Evolutionary conservation across 2,329 filamentous ascomycete species (phyloP).

Genomic region (Aspergillus pseudoglaucus): DNA sequence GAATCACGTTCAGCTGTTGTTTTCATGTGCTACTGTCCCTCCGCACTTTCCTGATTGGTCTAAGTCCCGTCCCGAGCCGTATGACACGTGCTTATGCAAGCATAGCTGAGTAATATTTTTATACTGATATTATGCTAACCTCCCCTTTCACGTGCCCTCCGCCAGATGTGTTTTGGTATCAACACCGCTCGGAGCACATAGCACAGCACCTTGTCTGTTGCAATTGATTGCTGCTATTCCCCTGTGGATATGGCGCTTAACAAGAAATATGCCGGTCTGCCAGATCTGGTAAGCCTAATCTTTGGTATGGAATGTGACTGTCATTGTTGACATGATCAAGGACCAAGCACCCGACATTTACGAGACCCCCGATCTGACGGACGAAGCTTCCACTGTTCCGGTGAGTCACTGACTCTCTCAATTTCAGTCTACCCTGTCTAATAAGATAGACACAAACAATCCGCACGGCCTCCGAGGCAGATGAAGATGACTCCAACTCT

Average conservation of each 20-base stretch:
- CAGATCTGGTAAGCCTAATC: conserved; percentile 59
- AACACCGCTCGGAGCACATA: background rate
- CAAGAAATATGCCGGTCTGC: conserved; percentile 74
- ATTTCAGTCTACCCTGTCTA: background rate
- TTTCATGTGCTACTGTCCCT: conserved; percentile 1
- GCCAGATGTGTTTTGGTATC: background rate
- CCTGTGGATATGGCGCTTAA: conserved; percentile 58
- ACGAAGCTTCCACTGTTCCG: conserved; percentile 79
- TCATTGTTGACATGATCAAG: conserved; percentile 39
- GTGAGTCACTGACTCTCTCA: conserved; percentile 43
- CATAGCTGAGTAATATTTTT: background rate
- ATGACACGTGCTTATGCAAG: conserved; percentile 1
- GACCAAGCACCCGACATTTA: conserved; percentile 93
- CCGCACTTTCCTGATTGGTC: background rate
- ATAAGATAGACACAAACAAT: conserved; percentile 40
- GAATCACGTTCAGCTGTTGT: background rate
- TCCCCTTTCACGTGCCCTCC: background rate
- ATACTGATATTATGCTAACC: background rate
- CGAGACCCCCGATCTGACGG: conserved; percentile 87
- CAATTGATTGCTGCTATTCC: background rate
- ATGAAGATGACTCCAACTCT: conserved; percentile 51
- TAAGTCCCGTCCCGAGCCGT: background rate
- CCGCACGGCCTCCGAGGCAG: conserved; percentile 52
- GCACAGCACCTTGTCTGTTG: background rate
- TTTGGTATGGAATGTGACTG: background rate